Percentiles rank a stretch among this genome's conserved stretches.
phyloP scores from a whole-genome alignment of 2,329 filamentous ascomycete genomes.

The Shiraia sp. region DNA sequence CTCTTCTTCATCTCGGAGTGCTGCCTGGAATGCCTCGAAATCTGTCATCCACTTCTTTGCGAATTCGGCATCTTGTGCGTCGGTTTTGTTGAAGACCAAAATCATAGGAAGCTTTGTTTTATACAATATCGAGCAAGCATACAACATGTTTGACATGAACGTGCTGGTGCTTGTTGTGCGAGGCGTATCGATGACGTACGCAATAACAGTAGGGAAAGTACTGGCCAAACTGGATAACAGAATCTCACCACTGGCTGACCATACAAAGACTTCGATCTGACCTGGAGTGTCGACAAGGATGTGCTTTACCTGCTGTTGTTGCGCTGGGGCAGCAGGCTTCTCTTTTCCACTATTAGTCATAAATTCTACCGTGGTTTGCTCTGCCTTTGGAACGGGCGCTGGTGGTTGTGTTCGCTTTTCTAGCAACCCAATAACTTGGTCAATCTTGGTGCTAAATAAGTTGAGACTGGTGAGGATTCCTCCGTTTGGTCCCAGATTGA shows the following conservation, averaged over 20 bases:
- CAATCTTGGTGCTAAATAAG: conserved; percentile 96
- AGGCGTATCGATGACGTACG: conserved; percentile 96
- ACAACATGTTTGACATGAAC: conserved; percentile 99
- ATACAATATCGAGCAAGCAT: conserved; percentile 97
- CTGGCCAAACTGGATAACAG: conserved; percentile 90
- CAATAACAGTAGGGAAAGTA: conserved; percentile 94
- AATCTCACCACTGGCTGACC: conserved; percentile 94
- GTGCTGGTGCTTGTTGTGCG: conserved; percentile 90
- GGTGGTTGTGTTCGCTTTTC: conserved; percentile 80
- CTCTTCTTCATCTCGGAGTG: conserved; percentile 78
- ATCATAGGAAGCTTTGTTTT: conserved; percentile 99
- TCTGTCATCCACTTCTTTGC: conserved; percentile 99
- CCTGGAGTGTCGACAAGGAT: conserved; percentile 95
- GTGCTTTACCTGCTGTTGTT: conserved; percentile 67
- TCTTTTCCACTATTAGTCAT: conserved; percentile 41
- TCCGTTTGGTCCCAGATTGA: conserved; percentile 95
- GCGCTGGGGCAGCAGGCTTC: conserved; percentile 40
- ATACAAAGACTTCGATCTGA: conserved; percentile 98
- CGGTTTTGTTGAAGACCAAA: conserved; percentile 98
- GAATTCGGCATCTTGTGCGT: conserved; percentile 87
- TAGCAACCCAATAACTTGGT: conserved; percentile 85
- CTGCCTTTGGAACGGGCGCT: conserved; percentile 23
- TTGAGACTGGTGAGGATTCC: conserved; percentile 95
- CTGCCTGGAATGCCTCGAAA: conserved; percentile 92
- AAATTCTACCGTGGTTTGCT: conserved; percentile 41